Evolutionary conservation across 2,329 filamentous ascomycete genomes (phyloP), one percentile per base, ranked within the genome.

Genomic region (Xylaria sp.): DNA sequence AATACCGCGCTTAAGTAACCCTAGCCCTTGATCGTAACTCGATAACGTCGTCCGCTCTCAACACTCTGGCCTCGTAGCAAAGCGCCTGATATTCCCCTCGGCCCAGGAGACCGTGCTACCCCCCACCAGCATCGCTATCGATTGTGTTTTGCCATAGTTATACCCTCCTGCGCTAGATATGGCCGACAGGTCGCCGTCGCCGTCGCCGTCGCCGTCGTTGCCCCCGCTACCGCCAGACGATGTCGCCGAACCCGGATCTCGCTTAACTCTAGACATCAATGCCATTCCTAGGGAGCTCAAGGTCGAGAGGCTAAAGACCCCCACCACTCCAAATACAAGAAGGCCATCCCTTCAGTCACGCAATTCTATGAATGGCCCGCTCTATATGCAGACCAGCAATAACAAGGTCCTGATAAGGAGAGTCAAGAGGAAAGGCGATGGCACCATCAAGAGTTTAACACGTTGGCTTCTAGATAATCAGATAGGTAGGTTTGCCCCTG

Each of bases 381-480:
- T 87, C 58, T 89, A 88, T 76, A 86, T 84, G 83, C 86, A 87
- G 76, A 84, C 80, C 32, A 82, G 82, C 72, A 83, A 82, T 76
- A 87, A 85, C 67, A 83, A 83, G 55, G 83, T 87, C 56, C 81
- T 87, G 30, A 83, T 88, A 55, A 83, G 86, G 73, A 85, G 87
- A 72, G 80, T 86, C 70, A 90, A 86, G 81, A 83, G 84, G 76
- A 89, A 89, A 79, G 87, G 89, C 60, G 86, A 91, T 72, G 84
- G 88, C 63, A 83, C 88, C 46, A 81, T 87, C 74, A 89, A 86
- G 76, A 85, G 85, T 68, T 79, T 92, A 53, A 86, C 88, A 69
- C 84, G 85, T 76, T 93, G 91, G 89, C 86, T 94, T 78, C 88
- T 93, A 73, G 84, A 92, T 76, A 93, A 95, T 79, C 92, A 95